These are phyloP conservation scores for Samsoniella hepiali DNA, from an alignment of 2,329 filamentous ascomycete species.

Conservation along the genomic window DNA sequence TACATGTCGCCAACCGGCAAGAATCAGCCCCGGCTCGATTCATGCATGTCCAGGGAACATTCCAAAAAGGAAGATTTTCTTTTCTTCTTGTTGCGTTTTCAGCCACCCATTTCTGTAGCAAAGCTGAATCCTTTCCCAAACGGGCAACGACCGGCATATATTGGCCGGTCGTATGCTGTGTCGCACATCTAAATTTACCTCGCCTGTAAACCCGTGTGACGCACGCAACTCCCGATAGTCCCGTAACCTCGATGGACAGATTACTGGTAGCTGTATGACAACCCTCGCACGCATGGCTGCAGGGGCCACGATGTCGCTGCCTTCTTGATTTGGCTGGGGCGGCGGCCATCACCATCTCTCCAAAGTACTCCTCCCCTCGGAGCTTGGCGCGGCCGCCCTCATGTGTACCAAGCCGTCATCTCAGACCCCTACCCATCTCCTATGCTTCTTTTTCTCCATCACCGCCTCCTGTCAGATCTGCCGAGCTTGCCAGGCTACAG, in stretches of 20 bases:
- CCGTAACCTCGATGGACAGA: neutral
- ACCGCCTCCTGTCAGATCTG: constrained; percentile 3
- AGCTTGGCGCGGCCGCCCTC: neutral
- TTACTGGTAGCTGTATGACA: neutral
- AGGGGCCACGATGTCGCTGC: neutral
- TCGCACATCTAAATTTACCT: no score
- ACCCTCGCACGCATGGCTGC: neutral
- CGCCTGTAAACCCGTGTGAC: neutral
- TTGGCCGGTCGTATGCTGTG: neutral
- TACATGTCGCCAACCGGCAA: neutral
- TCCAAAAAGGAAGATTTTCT: neutral
- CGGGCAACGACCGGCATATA: neutral
- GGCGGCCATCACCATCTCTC: neutral
- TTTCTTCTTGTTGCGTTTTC: neutral
- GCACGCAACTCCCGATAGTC: neutral
- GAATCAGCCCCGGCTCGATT: neutral
- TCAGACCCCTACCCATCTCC: neutral
- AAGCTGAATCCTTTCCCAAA: neutral
- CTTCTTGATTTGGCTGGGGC: neutral
- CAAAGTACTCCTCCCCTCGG: neutral
- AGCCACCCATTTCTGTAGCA: neutral
- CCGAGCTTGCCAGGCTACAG: neutral
- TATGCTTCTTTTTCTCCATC: neutral
- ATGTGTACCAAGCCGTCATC: neutral
- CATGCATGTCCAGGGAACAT: neutral